Evolutionary conservation across 257 asterid genomes (phyloP), one percentile per base, ranked within the genome.

Genomic region (Datura wrightii): DNA sequence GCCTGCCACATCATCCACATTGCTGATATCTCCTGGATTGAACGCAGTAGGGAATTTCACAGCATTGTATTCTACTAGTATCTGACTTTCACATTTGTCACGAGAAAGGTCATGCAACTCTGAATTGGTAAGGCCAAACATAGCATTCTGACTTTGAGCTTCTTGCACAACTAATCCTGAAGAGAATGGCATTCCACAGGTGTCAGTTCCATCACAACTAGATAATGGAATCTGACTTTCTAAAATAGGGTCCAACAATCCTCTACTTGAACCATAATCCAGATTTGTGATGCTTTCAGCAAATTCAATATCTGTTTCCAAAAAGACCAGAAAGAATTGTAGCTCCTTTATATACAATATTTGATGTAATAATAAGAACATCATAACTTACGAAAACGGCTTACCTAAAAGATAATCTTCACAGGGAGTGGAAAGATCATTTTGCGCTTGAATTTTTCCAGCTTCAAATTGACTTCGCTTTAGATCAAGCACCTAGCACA

Each of bases 361-460:
- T 34, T 63, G 24, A 34, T 8, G 1, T 63, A 82, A 59, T 19
- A 19, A 50, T 31, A 65, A 37, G 5, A 65, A 36, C 36, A 52
- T n/a, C 9, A 63, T 48, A 15, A 62, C 63, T 82, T n/a, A 10
- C 11, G 15, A 62, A 58, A 76, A 60, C 86, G 34, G 36, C 83
- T 82, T 60, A 95, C 99, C 99, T 89, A 93, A 88, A 87, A 96
- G 95, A 87, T 93, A 96, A 82, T 93, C 98, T 79, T 93, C 98
- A 36, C 95, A 95, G 85, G 87, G 82, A 90, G 92, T 89, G 84
- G 94, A 92, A 84, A 87, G 92, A 72, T 90, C 94, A 89, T 88
- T 90, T 67, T 90, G 92, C 86, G 87, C 85, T 83, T 90, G 90
- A 85, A 89, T 84, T 76, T 90, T 90, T 78, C 93, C 96, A 83